Evolutionary conservation across 1,139 yeast genomes (phyloP), one percentile per base, ranked within the genome.

Genomic region (Yamadazyma friedrichii): DNA sequence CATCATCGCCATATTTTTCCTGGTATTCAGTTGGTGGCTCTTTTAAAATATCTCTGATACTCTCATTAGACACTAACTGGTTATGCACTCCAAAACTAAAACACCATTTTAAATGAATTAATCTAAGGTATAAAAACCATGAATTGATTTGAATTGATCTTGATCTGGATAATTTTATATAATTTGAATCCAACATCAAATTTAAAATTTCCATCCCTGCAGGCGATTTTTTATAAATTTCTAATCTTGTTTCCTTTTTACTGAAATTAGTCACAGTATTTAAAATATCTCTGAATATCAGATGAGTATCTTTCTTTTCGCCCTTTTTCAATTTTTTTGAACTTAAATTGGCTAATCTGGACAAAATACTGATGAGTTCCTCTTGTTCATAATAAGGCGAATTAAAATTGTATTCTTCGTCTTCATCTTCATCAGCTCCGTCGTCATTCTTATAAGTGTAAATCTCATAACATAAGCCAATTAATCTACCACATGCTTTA

Each of bases 71-170:
- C 22, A 76, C 80, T 43, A 79, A 68, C 53, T 84, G 88, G 45
- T 70, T 70, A 50, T 81, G 85, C 13, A 84, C 71, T 1, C 88
- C 88, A 31, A 78, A 75, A 33, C 86, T 82, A 54, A 80, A 83
- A n/a, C 82, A 72, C 85, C 88, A 85, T 53, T 79, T 78, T 54
- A 84, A 68, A 48, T 78, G 81, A 42, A 81, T 74, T 41, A 84
- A 65, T 44, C 89, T 68, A 39, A 81, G 59, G 51, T 82, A 77
- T 43, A 82, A 74, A 48, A 67, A 76, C 94, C 94, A 85, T 24
- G 84, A 71, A 47, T 74, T 77, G 30, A 84, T 76, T n/a, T 80
- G 72, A 40, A 84, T 62, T 3, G 82, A 67, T 55, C 74, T 78
- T 28, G 79, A 66, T 50, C 78, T 76, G 16, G 80, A 74, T 40